These are phyloP conservation scores for Trichophyton benhamiae DNA, from an alignment of 2,329 filamentous ascomycete genomes.

Conservation along the genomic window DNA sequence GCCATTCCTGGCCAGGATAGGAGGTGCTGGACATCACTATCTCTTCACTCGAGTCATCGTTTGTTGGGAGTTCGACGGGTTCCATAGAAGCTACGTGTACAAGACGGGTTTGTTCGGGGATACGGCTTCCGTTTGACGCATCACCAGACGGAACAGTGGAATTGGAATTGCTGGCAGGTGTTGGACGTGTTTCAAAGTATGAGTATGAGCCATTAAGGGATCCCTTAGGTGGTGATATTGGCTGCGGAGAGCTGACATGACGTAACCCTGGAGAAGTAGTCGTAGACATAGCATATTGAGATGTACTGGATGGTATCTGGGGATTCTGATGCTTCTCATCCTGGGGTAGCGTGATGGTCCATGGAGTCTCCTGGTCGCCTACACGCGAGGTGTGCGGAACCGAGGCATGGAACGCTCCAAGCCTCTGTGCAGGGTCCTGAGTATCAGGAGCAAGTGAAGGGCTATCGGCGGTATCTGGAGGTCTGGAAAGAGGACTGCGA, in stretches of 20 bases:
- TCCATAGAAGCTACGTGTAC: constrained; percentile 6
- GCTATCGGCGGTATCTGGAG: constrained; percentile 17
- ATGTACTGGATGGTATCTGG: neutral
- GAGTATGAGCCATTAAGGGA: neutral
- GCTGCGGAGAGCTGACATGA: constrained; percentile 1
- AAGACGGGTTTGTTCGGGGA: neutral
- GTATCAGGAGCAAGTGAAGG: neutral
- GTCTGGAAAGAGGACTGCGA: constrained; percentile 23
- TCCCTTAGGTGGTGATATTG: constrained; percentile 6
- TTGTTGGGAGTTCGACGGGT: constrained; percentile 25
- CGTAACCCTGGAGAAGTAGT: neutral
- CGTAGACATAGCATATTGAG: constrained; percentile 5
- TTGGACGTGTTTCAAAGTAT: neutral
- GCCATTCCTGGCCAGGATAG: constrained; percentile 39
- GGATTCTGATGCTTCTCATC: constrained; percentile 8
- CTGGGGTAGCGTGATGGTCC: constrained; percentile 25
- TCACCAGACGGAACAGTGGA: neutral
- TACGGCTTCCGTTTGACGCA: neutral
- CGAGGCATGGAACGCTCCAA: constrained; percentile 24
- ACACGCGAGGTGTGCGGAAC: constrained; percentile 22
- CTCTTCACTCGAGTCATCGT: constrained; percentile 33
- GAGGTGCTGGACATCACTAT: constrained; percentile 38
- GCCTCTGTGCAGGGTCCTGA: constrained; percentile 15
- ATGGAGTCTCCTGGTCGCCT: constrained; percentile 28
- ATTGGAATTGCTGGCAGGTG: neutral